Evolutionary conservation across 2,329 filamentous ascomycete genomes (phyloP).

Genomic region (Penicillium sp.): DNA sequence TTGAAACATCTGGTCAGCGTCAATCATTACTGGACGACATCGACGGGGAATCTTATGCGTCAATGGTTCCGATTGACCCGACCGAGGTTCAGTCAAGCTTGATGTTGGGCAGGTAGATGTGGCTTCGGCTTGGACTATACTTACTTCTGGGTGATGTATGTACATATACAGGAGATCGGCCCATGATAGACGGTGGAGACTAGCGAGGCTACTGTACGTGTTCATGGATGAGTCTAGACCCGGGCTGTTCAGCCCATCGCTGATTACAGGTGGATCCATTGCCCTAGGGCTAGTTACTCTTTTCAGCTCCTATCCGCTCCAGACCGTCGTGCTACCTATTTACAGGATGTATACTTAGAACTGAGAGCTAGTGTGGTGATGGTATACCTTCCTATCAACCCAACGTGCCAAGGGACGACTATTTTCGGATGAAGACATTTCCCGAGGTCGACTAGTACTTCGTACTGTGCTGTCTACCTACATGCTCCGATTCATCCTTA

Average conservation of each 20-base stretch:
- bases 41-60: too few relatives aligned
- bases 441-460: too few relatives aligned
- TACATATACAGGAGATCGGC: conserved; percentile 1
- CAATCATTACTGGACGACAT: too few relatives aligned
- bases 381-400: neutral
- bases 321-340: neutral
- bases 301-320: neutral
- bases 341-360: neutral
- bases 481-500: too few relatives aligned
- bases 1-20: too few relatives aligned
- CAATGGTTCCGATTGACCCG: too few relatives aligned
- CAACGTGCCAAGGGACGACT: neutral
- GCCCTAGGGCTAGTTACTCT: neutral
- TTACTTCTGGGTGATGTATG: conserved; percentile 7
- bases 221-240: conserved; percentile 8
- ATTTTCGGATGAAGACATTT: too few relatives aligned
- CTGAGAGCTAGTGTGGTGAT: neutral
- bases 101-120: neutral
- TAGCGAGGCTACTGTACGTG: neutral
- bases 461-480: too few relatives aligned
- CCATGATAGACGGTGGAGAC: neutral
- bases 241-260: too few relatives aligned
- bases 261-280: neutral
- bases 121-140: neutral
- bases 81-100: too few relatives aligned